Conservation (phyloP, 345 rosid genomes). For the Erodium maritimum region DNA sequence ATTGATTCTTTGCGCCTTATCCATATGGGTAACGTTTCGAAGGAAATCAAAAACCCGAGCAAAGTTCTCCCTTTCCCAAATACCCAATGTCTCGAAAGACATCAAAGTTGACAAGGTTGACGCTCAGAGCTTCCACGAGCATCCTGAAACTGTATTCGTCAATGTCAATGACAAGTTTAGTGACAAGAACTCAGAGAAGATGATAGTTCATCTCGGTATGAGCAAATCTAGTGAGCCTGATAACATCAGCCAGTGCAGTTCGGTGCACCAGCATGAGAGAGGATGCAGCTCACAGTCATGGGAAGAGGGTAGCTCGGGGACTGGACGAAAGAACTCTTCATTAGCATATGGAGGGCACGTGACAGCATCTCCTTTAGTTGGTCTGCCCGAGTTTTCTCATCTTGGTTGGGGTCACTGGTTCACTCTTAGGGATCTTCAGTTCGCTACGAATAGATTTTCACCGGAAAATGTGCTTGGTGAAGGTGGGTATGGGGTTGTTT, state of each 20-base stretch:
- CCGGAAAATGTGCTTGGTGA: slow-evolving; percentile 83
- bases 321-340: slow-evolving; percentile 39
- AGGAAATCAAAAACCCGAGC: slow-evolving; percentile 45
- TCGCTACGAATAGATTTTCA: slow-evolving; percentile 64
- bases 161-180: slow-evolving; percentile 43
- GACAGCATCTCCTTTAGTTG: slow-evolving; percentile 79
- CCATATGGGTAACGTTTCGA: slow-evolving; percentile 69
- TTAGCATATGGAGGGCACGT: slow-evolving; percentile 43
- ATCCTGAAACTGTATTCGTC: slow-evolving; percentile 34
- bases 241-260: slow-evolving; percentile 68
- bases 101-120: slow-evolving; percentile 75
- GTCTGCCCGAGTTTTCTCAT: slow-evolving; percentile 82
- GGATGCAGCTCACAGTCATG: slow-evolving; percentile 66
- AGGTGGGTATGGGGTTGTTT: slow-evolving; percentile 97
- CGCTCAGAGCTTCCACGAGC: slow-evolving; percentile 32
- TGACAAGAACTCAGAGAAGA: slow-evolving; percentile 40
- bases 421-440: slow-evolving; percentile 89
- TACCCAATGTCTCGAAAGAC: slow-evolving; percentile 75
- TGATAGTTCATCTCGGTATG: slow-evolving; percentile 39
- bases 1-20: slow-evolving; percentile 67
- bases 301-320: slow-evolving; percentile 83
- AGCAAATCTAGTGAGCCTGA: slow-evolving; percentile 80
- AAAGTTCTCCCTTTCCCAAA: slow-evolving; percentile 43
- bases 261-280: slow-evolving; percentile 53
- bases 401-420: slow-evolving; percentile 99